A percentile compares a stretch with the other conserved stretches of the same genome.
These are phyloP conservation scores for Salix purpurea DNA, from an alignment of 345 rosid species.

Conservation along the genomic window DNA sequence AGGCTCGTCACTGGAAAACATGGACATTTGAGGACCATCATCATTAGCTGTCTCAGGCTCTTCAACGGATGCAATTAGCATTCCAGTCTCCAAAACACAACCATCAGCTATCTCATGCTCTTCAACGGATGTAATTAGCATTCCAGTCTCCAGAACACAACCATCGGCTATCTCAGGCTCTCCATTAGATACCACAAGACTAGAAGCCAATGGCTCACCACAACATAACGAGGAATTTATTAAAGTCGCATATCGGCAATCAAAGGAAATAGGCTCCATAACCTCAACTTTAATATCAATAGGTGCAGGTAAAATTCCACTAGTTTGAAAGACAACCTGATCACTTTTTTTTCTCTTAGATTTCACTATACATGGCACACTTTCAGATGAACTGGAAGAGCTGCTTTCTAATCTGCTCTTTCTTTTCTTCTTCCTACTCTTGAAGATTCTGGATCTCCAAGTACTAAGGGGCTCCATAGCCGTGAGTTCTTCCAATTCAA, in stretches of 20 bases:
- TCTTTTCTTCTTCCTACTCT: slow-evolving; percentile 33
- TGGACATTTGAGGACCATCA: no score
- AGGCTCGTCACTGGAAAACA: no score
- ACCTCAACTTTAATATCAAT: slow-evolving; percentile 37
- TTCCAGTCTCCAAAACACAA: neutral
- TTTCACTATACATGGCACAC: slow-evolving; percentile 11
- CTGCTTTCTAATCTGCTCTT: slow-evolving; percentile 20
- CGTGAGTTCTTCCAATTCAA: slow-evolving; percentile 40
- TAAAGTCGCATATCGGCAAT: slow-evolving; percentile 18
- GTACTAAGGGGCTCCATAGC: slow-evolving; percentile 46
- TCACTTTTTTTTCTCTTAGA: slow-evolving; percentile 8
- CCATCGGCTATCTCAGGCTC: neutral
- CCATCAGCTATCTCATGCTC: slow-evolving; percentile 16
- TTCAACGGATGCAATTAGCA: neutral
- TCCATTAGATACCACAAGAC: slow-evolving; percentile 11
- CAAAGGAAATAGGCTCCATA: slow-evolving; percentile 32
- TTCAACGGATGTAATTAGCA: neutral
- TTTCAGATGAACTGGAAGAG: slow-evolving; percentile 16
- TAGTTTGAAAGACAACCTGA: slow-evolving; percentile 15
- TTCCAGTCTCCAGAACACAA: no score
- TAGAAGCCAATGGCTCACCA: slow-evolving; percentile 19
- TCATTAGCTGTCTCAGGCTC: slow-evolving; percentile 4
- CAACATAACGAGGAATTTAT: slow-evolving; percentile 19
- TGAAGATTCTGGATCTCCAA: slow-evolving; percentile 45
- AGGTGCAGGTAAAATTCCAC: slow-evolving; percentile 16